Evolutionary conservation across 2,329 filamentous ascomycete species (phyloP).

Genomic region (Penicillium corylophilum): DNA sequence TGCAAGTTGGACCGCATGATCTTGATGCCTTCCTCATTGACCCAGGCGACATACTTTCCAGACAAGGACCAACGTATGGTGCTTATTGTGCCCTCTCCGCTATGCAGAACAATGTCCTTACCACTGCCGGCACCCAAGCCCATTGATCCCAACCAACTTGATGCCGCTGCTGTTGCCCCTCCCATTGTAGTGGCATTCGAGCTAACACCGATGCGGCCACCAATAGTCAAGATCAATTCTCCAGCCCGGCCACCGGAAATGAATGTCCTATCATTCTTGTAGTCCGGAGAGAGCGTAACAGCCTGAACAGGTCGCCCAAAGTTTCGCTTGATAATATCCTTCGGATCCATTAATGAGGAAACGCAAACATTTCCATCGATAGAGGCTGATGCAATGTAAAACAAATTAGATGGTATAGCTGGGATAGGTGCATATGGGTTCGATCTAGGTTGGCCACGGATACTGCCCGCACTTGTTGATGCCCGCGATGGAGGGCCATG

Average conservation of each 20-base stretch:
- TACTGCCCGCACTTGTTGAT: slow-evolving; percentile 31
- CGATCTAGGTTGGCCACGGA: slow-evolving; percentile 29
- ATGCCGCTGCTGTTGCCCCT: slow-evolving; percentile 71
- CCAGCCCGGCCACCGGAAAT: slow-evolving; percentile 88
- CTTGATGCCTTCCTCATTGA: slow-evolving; percentile 96
- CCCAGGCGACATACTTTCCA: slow-evolving; percentile 89
- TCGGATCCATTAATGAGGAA: slow-evolving; percentile 78
- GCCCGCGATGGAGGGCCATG: slow-evolving; percentile 21
- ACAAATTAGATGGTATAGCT: slow-evolving; percentile 79
- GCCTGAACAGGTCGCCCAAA: slow-evolving; percentile 91
- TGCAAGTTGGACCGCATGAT: slow-evolving; percentile 91
- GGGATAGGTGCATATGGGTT: slow-evolving; percentile 51
- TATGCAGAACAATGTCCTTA: slow-evolving; percentile 83
- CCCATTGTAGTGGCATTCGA: slow-evolving; percentile 81
- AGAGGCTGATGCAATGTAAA: slow-evolving; percentile 89
- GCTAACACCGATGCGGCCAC: slow-evolving; percentile 74
- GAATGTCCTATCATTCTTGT: slow-evolving; percentile 83
- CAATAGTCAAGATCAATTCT: slow-evolving; percentile 80
- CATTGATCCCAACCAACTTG: slow-evolving; percentile 87
- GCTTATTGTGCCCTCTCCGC: slow-evolving; percentile 86
- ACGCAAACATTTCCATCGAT: slow-evolving; percentile 96
- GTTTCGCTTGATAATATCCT: slow-evolving; percentile 87
- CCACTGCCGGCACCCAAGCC: slow-evolving; percentile 75
- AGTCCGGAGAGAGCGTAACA: slow-evolving; percentile 92
- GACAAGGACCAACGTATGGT: slow-evolving; percentile 93